Evolutionary conservation across 1,284 basidiomycete genomes (phyloP).

Genomic region (Ustilago bromivora): DNA sequence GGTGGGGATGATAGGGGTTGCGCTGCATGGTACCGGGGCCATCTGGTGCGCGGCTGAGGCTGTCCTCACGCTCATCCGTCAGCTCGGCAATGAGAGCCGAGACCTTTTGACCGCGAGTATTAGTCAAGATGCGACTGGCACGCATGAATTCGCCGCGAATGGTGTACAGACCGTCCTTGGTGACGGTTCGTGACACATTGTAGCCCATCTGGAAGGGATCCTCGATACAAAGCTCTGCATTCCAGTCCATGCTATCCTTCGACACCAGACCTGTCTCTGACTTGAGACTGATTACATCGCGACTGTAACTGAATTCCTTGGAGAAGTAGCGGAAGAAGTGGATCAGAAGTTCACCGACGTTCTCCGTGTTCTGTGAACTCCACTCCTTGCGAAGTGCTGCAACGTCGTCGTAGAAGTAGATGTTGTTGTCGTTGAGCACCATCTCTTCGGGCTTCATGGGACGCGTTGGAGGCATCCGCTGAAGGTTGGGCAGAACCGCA

Average conservation of each 20-base stretch:
- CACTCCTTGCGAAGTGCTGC: slow-evolving; percentile 89
- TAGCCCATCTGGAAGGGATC: slow-evolving; percentile 96
- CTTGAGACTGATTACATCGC: slow-evolving; percentile 89
- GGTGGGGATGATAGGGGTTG: slow-evolving; percentile 24
- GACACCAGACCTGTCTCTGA: slow-evolving; percentile 81
- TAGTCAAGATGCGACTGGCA: slow-evolving; percentile 76
- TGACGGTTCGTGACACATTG: slow-evolving; percentile 96
- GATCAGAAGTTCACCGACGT: slow-evolving; percentile 93
- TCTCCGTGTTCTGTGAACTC: slow-evolving; percentile 92
- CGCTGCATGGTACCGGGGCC: slow-evolving; percentile 37
- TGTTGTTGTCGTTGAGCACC: slow-evolving; percentile 74
- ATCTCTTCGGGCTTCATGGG: slow-evolving; percentile 76
- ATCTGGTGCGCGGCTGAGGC: slow-evolving; percentile 65
- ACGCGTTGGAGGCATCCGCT: slow-evolving; percentile 67
- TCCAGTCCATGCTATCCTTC: slow-evolving; percentile 93
- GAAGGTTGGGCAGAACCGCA: slow-evolving; percentile 69
- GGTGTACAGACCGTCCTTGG: slow-evolving; percentile 93
- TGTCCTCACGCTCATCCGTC: slow-evolving; percentile 68
- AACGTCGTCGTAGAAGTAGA: slow-evolving; percentile 95
- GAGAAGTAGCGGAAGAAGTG: slow-evolving; percentile 98
- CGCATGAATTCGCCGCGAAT: slow-evolving; percentile 99
- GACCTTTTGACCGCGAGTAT: slow-evolving; percentile 51
- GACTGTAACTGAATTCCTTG: slow-evolving; percentile 91
- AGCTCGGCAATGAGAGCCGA: slow-evolving; percentile 63
- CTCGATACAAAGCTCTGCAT: slow-evolving; percentile 78